phyloP scores from a whole-genome alignment of 2,329 filamentous ascomycete species.

The Exophiala dermatitidis region DNA sequence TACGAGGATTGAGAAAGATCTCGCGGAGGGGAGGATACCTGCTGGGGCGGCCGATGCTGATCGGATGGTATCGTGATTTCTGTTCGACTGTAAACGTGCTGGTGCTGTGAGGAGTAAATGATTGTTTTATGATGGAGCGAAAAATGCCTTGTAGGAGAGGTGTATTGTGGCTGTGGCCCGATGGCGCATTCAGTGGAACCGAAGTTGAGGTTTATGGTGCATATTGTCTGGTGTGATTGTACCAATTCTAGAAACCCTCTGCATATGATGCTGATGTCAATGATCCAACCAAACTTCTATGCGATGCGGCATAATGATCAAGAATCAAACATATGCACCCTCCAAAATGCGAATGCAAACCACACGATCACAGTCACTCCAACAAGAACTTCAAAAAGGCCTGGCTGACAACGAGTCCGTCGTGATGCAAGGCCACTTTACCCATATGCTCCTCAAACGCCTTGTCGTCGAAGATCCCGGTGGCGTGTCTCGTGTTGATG shows the following conservation, averaged over 20 bases:
- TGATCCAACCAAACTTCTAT: no score
- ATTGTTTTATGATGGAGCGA: no score
- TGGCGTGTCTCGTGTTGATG: slow-evolving; percentile 55
- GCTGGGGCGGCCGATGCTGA: slow-evolving; percentile 46
- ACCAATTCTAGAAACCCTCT: no score
- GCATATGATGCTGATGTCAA: no score
- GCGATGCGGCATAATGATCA: no score
- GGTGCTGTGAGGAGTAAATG: no score
- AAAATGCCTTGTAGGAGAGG: no score
- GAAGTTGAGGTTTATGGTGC: neutral
- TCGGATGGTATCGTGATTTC: slow-evolving; percentile 25
- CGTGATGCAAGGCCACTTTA: slow-evolving; percentile 61
- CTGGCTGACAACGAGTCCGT: slow-evolving; percentile 67
- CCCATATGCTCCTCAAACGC: slow-evolving; percentile 61
- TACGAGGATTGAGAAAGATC: slow-evolving; percentile 77
- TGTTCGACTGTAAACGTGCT: no score
- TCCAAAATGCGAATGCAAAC: no score
- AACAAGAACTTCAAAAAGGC: slow-evolving; percentile 71
- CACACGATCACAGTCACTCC: slow-evolving; percentile 35
- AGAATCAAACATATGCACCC: no score
- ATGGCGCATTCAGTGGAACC: neutral
- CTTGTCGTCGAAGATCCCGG: slow-evolving; percentile 63
- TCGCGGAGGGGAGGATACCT: slow-evolving; percentile 82
- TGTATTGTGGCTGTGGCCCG: no score
- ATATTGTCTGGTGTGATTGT: no score